Percentiles rank a stretch among this genome's conserved stretches.
Conservation (phyloP, 75 land plant species). For the Pseudotsuga menziesii region DNA sequence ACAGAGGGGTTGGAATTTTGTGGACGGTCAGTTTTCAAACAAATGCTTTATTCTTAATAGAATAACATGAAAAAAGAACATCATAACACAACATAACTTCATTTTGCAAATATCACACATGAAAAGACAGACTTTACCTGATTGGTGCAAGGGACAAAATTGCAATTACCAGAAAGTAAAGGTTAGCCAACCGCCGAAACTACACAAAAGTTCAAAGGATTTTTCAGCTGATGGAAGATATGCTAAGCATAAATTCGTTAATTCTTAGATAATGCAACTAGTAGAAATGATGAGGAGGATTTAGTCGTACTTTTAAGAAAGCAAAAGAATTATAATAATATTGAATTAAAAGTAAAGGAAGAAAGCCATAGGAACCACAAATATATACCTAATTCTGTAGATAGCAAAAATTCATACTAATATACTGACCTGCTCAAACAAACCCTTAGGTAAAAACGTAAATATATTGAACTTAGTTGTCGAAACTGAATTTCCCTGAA, state of each 20-base stretch:
- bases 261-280: neutral
- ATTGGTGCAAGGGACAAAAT: constrained; percentile 41
- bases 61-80: neutral
- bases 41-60: neutral
- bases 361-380: neutral
- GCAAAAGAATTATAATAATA: neutral
- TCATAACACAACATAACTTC: neutral
- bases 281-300: neutral
- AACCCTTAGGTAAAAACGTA: constrained; percentile 49
- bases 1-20: too few species aligned
- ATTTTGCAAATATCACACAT: neutral
- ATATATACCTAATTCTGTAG: neutral
- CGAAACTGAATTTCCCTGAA: constrained; percentile 37
- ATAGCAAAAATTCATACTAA: neutral
- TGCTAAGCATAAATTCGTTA: neutral
- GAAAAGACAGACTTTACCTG: constrained; percentile 25
- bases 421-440: constrained; percentile 46
- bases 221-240: constrained; percentile 1
- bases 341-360: neutral
- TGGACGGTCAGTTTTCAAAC: too few species aligned
- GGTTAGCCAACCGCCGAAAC: constrained; percentile 51
- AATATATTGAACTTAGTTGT: constrained; percentile 47
- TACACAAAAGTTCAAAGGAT: constrained; percentile 10
- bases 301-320: neutral
- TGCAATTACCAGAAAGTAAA: constrained; percentile 47